Base-by-base conservation (phyloP, 192 early-diverging fungal species). In the Linnemannia schmuckeri region DNA sequence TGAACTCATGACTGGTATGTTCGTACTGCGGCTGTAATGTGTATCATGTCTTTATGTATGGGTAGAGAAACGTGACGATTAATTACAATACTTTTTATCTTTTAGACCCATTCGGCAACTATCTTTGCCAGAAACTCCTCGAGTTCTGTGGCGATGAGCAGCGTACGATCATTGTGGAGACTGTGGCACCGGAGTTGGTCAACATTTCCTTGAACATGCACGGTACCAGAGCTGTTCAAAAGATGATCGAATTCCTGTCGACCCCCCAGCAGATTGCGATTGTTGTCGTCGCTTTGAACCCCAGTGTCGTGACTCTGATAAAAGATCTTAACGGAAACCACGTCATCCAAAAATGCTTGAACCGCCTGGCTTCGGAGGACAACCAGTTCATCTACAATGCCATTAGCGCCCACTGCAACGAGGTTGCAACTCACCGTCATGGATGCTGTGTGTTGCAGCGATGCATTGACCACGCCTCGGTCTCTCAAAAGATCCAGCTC, bases 241-340 rank as follows among this genome's bases (percentile, higher is more conserved):
- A 97, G 88, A 92, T 97, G 91, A 96, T 97, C 70, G 97, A 97
- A 81, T 92, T 91, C 76, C 83, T 96, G 35, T 93, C 92, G 27
- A 93, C 88, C 55, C 88, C 90, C 18, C 82, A 89, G 80, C 94
- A 96, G 90, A 96, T 95, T 57, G 89, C 91, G 18, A 89, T 93
- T 18, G 90, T 96, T 30, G 92, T 95, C 46, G 82, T 88, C 6
- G 95, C 96, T 27, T 85, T 97, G 47, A 89, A 92, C 77, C 89
- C 89, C 13, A 93, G 92, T 80, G 94, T 95, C 6, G 96, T 97
- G 6, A 89, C 93, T 35, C 88, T 97, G 74, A 97, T 97, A 75
- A 96, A 96, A 80, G 97, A 97, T 76, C 89, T 97, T n/a, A 97
- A 97, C 75, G 97, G 97, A 49, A 97, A 97, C 89, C 97, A 97